A percentile compares a stretch with the other conserved stretches of the same genome.
Evolutionary conservation across 179 eudicot species (phyloP).

Genomic region (Monotropa hypopitys): DNA sequence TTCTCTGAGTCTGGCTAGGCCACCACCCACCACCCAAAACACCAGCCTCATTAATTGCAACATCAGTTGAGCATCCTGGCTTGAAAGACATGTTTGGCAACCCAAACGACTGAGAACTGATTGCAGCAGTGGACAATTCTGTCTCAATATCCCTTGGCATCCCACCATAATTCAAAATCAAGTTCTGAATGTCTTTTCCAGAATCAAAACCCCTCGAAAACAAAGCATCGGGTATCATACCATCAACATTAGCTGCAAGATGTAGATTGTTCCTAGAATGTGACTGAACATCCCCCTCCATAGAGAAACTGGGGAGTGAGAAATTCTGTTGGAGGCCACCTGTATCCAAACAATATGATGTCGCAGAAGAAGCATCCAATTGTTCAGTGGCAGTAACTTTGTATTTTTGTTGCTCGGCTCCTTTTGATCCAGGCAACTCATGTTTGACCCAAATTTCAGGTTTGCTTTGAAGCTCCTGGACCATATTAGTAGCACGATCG

Average conservation of each 20-base stretch:
- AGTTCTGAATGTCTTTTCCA: slow-evolving; percentile 63
- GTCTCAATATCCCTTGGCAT: slow-evolving; percentile 63
- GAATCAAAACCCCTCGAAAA: slow-evolving; percentile 84
- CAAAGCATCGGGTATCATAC: slow-evolving; percentile 75
- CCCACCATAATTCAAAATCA: slow-evolving; percentile 57
- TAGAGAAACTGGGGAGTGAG: slow-evolving; percentile 38
- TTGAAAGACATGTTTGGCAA: slow-evolving; percentile 65
- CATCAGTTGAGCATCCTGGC: slow-evolving; percentile 64
- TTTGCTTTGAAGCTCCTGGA: slow-evolving; percentile 45
- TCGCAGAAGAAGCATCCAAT: slow-evolving; percentile 64
- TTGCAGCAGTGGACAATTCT: slow-evolving; percentile 67
- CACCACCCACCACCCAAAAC: slow-evolving; percentile 62
- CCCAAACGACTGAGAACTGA: slow-evolving; percentile 73
- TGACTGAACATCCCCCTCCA: slow-evolving; percentile 77
- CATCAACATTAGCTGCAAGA: slow-evolving; percentile 38
- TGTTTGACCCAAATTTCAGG: slow-evolving; percentile 40
- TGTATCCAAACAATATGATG: slow-evolving; percentile 74
- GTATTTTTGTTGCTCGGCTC: slow-evolving; percentile 41
- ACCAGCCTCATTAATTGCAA: slow-evolving; percentile 48
- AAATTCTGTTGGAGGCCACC: slow-evolving; percentile 61
- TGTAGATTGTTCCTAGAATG: slow-evolving; percentile 52
- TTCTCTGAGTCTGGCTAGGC: slow-evolving; percentile 73
- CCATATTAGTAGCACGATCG: slow-evolving; percentile 30
- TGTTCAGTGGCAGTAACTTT: slow-evolving; percentile 46
- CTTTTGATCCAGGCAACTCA: slow-evolving; percentile 41